Evolutionary conservation across 768 basidiomycete species (phyloP), one percentile per base, ranked within the genome.

Genomic region (Tylopilus felleus): DNA sequence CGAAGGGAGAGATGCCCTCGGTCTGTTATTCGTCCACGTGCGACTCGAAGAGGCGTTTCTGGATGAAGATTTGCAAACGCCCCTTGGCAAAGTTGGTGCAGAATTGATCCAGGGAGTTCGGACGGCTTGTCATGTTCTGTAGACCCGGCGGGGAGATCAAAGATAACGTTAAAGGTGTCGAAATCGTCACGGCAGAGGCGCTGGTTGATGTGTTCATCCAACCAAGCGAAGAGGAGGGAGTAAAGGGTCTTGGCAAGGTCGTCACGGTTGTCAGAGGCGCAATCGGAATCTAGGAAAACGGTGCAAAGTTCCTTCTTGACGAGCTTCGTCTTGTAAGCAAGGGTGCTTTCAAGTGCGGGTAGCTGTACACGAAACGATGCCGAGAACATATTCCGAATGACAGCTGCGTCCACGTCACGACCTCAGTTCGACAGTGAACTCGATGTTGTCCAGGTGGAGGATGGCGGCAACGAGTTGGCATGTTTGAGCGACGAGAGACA

Each of bases 251-350:
- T 88, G 19, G 95, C 92, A 36, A 99, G 85, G 68, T 96, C 93
- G 65, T 98, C 96, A 42, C 95, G 78, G 61, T 98, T 97, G 64
- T 90, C 87, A 0, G 91, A 86, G 2, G 96, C 93, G 49, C 90
- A 91, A 65, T 98, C 95, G 0, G 90, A 85, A 66, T 98, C 95
- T 42, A 98, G 81, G 74, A 98, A 97, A 25, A 97, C 86, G 0
- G 94, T 97, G 71, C 93, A 97, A n/a, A 97, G 77, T 72, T 98
- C 95, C 74, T 94, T 97, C 70, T 93, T 90, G 65, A 98, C 83
- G 51, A 98, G 75, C 69, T 90, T 91, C 1, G 92, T n/a, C n/a
- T n/a, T n/a, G n/a, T n/a, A n/a, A n/a, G n/a, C n/a, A 39, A 99
- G 76, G 0, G 90, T 80, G 2, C 77, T 78, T 68, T 96, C 94